Conservation (phyloP, 768 basidiomycete species). For the Lanmaoa pseudosensibilis region DNA sequence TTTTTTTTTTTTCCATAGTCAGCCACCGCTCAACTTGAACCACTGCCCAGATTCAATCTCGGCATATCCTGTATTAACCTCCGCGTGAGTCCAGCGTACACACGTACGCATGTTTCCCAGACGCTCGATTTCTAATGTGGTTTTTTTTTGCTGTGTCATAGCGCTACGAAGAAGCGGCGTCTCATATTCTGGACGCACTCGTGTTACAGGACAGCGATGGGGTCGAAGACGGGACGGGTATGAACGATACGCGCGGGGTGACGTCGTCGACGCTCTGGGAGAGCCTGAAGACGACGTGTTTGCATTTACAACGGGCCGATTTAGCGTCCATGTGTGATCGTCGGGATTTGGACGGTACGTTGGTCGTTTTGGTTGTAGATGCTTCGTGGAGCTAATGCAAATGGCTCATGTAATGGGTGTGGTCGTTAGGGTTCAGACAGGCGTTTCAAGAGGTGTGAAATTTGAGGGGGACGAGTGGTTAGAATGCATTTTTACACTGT, state of each 20-base stretch:
- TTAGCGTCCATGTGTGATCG: conserved; percentile 71
- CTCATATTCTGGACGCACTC: conserved; percentile 86
- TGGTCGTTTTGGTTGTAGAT: neutral
- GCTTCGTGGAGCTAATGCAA: too few species aligned
- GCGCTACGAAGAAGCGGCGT: conserved; percentile 85
- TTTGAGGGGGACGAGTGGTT: too few species aligned
- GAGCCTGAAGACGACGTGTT: conserved; percentile 76
- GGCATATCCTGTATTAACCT: conserved; percentile 92
- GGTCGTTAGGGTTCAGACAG: too few species aligned
- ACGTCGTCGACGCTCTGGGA: conserved; percentile 85
- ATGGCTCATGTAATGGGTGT: too few species aligned
- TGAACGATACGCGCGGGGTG: conserved; percentile 63
- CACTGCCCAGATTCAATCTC: conserved; percentile 74
- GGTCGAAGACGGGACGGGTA: conserved; percentile 43
- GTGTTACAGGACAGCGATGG: conserved; percentile 86
- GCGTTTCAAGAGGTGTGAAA: too few species aligned
- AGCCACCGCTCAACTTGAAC: neutral
- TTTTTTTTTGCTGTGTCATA: conserved; percentile 30
- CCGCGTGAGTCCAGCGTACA: conserved; percentile 59
- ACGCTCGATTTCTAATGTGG: neutral
- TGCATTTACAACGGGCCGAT: conserved; percentile 79
- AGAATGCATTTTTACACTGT: too few species aligned
- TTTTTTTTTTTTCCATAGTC: neutral
- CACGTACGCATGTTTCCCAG: conserved; percentile 4
- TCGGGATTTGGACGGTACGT: conserved; percentile 66